Evolutionary conservation across 441 rosid species (phyloP), one percentile per base, ranked within the genome.

Genomic region (Syzygium syzygioides): DNA sequence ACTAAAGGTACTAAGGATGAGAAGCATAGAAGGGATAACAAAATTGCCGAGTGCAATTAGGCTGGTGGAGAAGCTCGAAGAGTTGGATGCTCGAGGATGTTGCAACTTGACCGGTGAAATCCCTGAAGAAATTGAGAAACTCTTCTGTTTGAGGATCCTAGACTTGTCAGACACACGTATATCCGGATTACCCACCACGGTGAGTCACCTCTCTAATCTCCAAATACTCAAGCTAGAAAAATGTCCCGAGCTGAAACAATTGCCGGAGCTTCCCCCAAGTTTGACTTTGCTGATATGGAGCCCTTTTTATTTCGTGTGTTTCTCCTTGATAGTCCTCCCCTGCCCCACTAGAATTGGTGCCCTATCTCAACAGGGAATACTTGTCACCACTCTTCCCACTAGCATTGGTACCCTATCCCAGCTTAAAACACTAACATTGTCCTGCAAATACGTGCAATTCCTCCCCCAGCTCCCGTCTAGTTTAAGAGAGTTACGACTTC

Each of bases 21-120:
- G 34, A 0, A 1, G 1, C 18, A 3, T 62, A 14, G 0, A 1
- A 2, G 9, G 9, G 18, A n/a, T 62, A 14, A n/a, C 4, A 62
- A 62, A 62, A 28, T n/a, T 62, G 7, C 68, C 68, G n/a, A 62
- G 68, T n/a, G 9, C 34, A 1, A 62, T 62, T 0, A 4, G 34
- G 32, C 17, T 13, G 4, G 0, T 14, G 4, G 34, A 62, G 18
- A 62, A 62, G 68, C 68, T 62, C n/a, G 68, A 62, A 14, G 68
- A 28, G 68, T 6, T 62, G 3, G 32, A 60, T n/a, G 68, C 4
- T 3, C 1, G 9, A 0, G 4, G 0, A 28, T 60, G 68, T 28
- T 0, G 0, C 18, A 28, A 60, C 9, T 28, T 60, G 9, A 60
- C 18, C 0, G 18, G 34, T 2, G 4, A 60, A 2, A 60, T 28